Evolutionary conservation across 75 land plant genomes (phyloP).

Genomic region (Pseudotsuga menziesii): DNA sequence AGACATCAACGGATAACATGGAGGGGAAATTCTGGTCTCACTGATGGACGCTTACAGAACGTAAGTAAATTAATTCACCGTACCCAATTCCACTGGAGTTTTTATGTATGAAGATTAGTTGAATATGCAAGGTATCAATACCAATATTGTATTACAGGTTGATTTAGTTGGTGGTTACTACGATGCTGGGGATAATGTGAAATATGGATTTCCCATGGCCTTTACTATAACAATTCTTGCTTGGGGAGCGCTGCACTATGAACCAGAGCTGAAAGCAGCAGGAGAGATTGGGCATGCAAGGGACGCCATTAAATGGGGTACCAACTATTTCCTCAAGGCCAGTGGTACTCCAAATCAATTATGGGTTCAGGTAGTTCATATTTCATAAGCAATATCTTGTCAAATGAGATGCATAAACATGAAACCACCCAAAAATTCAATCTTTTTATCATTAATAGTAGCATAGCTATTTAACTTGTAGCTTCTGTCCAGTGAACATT

Average conservation of each 20-base stretch:
- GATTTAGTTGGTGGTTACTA: slow-evolving; percentile 81
- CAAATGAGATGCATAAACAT: too few relatives aligned
- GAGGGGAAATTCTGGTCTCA: slow-evolving; percentile 38
- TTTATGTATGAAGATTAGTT: too few relatives aligned
- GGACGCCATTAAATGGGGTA: slow-evolving; percentile 79
- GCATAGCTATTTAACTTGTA: too few relatives aligned
- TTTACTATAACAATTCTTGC: slow-evolving; percentile 81
- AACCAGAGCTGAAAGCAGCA: slow-evolving; percentile 31
- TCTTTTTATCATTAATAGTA: neutral
- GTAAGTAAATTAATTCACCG: slow-evolving; percentile 6
- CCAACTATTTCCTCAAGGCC: slow-evolving; percentile 82
- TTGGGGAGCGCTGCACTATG: slow-evolving; percentile 56
- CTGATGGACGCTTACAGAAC: slow-evolving; percentile 17
- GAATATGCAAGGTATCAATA: too few relatives aligned
- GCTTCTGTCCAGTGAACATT: too few relatives aligned
- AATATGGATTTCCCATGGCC: slow-evolving; percentile 97
- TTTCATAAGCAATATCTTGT: too few relatives aligned
- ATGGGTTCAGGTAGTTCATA: slow-evolving; percentile 65
- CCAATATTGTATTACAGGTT: slow-evolving; percentile 36
- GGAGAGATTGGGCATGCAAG: slow-evolving; percentile 51
- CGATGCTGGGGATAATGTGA: slow-evolving; percentile 97
- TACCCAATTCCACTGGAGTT: too few relatives aligned
- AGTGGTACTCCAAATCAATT: slow-evolving; percentile 30
- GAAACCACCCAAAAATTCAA: too few relatives aligned
- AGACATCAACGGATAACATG: slow-evolving; percentile 26